Conservation (phyloP, 2,329 filamentous ascomycete genomes). For the Fusarium mangiferae region DNA sequence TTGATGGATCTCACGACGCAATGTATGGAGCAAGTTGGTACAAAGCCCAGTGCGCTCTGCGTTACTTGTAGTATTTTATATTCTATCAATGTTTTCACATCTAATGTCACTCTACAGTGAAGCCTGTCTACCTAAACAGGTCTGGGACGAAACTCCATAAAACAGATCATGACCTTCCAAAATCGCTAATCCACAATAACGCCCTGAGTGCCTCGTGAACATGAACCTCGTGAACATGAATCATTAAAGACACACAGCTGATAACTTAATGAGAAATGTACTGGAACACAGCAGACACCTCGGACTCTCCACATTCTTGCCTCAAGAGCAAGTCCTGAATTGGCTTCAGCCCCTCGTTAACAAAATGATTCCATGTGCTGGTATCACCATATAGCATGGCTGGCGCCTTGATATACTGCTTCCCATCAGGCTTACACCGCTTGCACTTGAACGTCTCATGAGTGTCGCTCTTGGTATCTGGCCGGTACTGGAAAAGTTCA, state of each 20-base stretch:
- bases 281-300: conserved; percentile 96
- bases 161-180: background rate
- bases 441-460: conserved; percentile 99
- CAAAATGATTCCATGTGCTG: conserved; percentile 99
- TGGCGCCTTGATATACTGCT: conserved; percentile 87
- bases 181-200: conserved; percentile 23
- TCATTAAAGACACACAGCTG: conserved; percentile 5
- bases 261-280: conserved; percentile 86
- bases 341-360: conserved; percentile 78
- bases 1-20: background rate
- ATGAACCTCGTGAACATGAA: conserved; percentile 25
- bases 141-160: conserved; percentile 10
- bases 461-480: conserved; percentile 87
- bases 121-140: background rate
- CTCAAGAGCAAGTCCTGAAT: conserved; percentile 93
- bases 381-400: conserved; percentile 98
- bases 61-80: background rate
- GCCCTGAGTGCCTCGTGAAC: conserved; percentile 17
- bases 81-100: background rate
- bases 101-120: background rate
- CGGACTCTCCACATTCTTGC: conserved; percentile 81
- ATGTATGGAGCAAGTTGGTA: background rate
- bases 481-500: conserved; percentile 93
- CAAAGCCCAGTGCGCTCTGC: background rate
- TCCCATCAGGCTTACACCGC: conserved; percentile 87